A percentile compares a stretch with the other conserved stretches of the same genome.
phyloP scores from a whole-genome alignment of 2,329 filamentous ascomycete species.

The Podosphaera fusca region DNA sequence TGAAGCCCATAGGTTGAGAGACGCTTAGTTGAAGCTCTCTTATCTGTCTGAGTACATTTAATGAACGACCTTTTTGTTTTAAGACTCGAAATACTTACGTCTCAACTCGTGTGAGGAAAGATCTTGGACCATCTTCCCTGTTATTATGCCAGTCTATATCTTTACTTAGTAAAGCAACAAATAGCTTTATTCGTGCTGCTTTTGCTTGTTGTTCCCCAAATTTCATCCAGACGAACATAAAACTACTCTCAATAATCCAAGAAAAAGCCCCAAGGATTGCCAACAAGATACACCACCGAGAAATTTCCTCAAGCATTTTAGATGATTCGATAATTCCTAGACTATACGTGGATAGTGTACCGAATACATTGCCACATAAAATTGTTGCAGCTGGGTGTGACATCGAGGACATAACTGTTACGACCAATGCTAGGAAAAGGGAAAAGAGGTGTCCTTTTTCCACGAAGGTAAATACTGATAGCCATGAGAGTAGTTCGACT shows the following conservation, averaged over 20 bases:
- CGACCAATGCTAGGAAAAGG: constrained; percentile 29
- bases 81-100: constrained; percentile 28
- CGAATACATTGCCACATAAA: constrained; percentile 53
- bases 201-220: constrained; percentile 67
- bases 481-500: neutral
- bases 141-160: constrained; percentile 68
- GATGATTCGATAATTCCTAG: constrained; percentile 24
- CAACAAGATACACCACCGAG: constrained; percentile 37
- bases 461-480: neutral
- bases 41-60: constrained; percentile 36
- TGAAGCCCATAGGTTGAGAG: constrained; percentile 55
- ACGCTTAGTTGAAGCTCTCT: constrained; percentile 61
- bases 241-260: constrained; percentile 43
- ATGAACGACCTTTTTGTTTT: neutral
- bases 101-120: constrained; percentile 49
- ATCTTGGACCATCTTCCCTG: constrained; percentile 44
- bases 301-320: constrained; percentile 31
- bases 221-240: constrained; percentile 47
- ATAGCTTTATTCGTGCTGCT: constrained; percentile 38
- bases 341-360: constrained; percentile 43
- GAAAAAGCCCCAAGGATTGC: constrained; percentile 36
- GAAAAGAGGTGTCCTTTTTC: constrained; percentile 27
- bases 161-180: constrained; percentile 43
- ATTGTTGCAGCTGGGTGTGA: constrained; percentile 43
- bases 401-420: constrained; percentile 35